These are phyloP conservation scores for Exophiala oligosperma DNA, from an alignment of 2,329 filamentous ascomycete genomes.

Conservation along the genomic window DNA sequence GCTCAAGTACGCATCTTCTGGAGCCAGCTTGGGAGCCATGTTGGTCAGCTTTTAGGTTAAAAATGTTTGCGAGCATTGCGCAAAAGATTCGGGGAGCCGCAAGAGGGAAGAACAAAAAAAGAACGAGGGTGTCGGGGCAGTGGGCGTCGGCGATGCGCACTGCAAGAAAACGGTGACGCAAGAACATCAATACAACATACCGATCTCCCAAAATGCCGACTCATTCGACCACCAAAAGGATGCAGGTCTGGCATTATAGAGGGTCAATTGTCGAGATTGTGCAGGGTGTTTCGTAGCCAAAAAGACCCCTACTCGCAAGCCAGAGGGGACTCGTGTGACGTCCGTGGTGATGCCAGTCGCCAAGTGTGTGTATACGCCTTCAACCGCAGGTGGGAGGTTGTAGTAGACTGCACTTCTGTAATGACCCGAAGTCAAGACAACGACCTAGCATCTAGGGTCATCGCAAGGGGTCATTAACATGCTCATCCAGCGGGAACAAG, in stretches of 20 bases:
- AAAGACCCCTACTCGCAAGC: no score
- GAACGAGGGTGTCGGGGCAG: neutral
- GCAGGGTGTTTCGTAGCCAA: neutral
- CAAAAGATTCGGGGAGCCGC: neutral
- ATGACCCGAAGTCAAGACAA: no score
- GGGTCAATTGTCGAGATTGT: neutral
- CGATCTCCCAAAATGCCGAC: slow-evolving; percentile 52
- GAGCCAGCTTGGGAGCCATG: slow-evolving; percentile 44
- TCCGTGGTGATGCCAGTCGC: no score
- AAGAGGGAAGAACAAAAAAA: neutral
- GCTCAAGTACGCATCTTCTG: slow-evolving; percentile 69
- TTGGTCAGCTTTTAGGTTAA: slow-evolving; percentile 7
- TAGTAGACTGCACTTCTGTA: no score
- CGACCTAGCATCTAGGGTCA: no score
- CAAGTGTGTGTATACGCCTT: neutral
- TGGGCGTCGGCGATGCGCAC: no score
- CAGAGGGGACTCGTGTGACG: no score
- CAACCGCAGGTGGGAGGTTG: neutral
- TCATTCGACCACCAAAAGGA: slow-evolving; percentile 55
- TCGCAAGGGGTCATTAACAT: no score
- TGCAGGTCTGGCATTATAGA: slow-evolving; percentile 41
- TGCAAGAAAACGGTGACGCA: neutral
- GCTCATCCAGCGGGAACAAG: no score
- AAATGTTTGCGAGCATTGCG: neutral
- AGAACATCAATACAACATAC: slow-evolving; percentile 32